phyloP scores from a whole-genome alignment of 2,329 filamentous ascomycete species.

The Fusarium sp. region DNA sequence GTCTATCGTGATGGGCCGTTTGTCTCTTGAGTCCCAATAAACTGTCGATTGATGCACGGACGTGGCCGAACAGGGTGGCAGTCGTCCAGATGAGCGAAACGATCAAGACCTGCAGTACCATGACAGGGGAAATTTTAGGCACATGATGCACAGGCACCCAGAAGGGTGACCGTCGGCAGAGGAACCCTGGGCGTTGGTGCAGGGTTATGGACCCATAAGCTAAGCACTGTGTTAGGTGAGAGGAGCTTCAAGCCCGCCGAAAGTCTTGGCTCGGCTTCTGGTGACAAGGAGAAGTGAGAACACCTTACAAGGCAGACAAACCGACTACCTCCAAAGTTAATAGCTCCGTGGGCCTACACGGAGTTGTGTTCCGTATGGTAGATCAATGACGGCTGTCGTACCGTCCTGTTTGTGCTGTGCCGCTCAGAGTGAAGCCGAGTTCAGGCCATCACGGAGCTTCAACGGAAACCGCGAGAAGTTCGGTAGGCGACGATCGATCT shows the following conservation, averaged over 20 bases:
- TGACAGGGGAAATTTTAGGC: conserved; percentile 19
- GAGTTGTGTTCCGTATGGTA: conserved; percentile 25
- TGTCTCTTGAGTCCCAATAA: conserved; percentile 33
- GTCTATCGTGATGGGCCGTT: conserved; percentile 42
- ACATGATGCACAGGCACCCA: conserved; percentile 44
- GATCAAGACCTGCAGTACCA: too few species aligned
- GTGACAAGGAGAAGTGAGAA: conserved; percentile 26
- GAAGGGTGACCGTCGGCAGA: conserved; percentile 39
- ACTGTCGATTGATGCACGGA: conserved; percentile 47
- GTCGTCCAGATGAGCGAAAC: conserved; percentile 4
- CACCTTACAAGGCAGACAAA: conserved; percentile 15
- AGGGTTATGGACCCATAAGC: conserved; percentile 13
- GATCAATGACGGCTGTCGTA: conserved; percentile 19
- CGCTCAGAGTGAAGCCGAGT: background rate
- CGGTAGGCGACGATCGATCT: conserved; percentile 33
- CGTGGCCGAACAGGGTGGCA: conserved; percentile 43
- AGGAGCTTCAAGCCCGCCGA: conserved; percentile 15
- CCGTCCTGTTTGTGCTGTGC: conserved; percentile 3
- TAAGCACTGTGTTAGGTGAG: conserved; percentile 31
- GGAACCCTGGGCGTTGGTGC: conserved; percentile 28
- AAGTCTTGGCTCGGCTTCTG: conserved; percentile 22
- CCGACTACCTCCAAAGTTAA: conserved; percentile 6
- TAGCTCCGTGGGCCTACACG: conserved; percentile 12
- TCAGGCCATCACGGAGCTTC: conserved; percentile 17
- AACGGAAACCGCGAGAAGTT: conserved; percentile 1